These are phyloP conservation scores for Hypoxylon sp. DNA, from an alignment of 2,329 filamentous ascomycete genomes.

Conservation along the genomic window DNA sequence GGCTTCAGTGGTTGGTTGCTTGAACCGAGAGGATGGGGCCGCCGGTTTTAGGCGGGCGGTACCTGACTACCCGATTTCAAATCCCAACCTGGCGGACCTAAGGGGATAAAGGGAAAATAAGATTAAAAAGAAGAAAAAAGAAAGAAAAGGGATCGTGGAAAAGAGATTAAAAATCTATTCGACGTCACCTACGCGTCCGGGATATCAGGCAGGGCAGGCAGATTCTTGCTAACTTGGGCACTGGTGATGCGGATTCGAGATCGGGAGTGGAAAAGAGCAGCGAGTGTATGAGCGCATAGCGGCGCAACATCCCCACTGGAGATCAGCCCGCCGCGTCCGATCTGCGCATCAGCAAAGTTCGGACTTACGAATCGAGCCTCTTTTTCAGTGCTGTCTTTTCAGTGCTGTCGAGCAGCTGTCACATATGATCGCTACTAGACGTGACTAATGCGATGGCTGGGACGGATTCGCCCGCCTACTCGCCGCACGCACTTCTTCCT, in stretches of 20 bases:
- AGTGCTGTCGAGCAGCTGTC: too few species aligned
- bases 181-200: constrained; percentile 23
- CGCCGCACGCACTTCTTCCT: neutral
- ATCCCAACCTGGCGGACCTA: too few species aligned
- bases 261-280: constrained; percentile 5
- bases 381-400: too few species aligned
- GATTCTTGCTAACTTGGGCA: constrained; percentile 24
- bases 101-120: neutral
- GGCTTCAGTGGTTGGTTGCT: constrained; percentile 13
- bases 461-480: constrained; percentile 5
- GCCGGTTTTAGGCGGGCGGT: constrained; percentile 7
- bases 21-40: neutral
- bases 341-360: constrained; percentile 31
- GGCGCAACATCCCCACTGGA: constrained; percentile 25
- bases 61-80: constrained; percentile 13
- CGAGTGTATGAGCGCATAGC: constrained; percentile 28
- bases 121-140: neutral
- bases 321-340: constrained; percentile 34
- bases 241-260: neutral
- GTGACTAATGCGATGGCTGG: constrained; percentile 10
- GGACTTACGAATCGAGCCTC: too few species aligned
- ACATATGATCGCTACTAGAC: too few species aligned
- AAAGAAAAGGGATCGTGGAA: constrained; percentile 3
- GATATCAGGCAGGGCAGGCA: constrained; percentile 18
- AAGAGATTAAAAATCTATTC: neutral